Base-by-base conservation (phyloP, 139 green algal genomes). In the Edaphochlamys debaryana region DNA sequence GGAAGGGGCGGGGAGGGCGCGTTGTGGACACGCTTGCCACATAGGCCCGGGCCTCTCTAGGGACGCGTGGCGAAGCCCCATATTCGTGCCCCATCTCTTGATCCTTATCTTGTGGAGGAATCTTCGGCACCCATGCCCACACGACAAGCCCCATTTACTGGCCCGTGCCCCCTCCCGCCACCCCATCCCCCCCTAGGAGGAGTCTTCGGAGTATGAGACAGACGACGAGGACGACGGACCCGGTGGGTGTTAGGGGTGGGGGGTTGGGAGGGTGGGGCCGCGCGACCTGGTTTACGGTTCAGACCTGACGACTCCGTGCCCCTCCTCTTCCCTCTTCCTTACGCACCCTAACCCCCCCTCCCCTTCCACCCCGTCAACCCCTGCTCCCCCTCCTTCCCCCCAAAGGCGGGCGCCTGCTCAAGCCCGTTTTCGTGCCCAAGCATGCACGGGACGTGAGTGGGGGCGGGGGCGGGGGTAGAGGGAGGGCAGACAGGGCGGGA, bases 391-490 rank as follows among this genome's bases (percentile, higher is more conserved):
- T 1, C n/a, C n/a, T n/a, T n/a, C 6, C 3, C 13, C 72, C 72
- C 22, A 84, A 67, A 32, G 81, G 76, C 6, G 66, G 87, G 27
- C 89, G 90, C 45, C 71, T 98, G 67, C 79, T 96, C 3, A 97
- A 98, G 86, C 96, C 96, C 9, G 88, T 97, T 15, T 98, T 98
- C 88, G 94, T 98, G 38, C 89, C 91, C 40, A 97, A 96, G 58
- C 81, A 86, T 38, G 90, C 95, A 52, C 82, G 94, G 41, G 94
- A 98, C 54, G 89, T 94, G 75, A 69, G 88, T 17, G 17, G 4
- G 20, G 6, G 32, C 3, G 63, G 9, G 63, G 17, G 32, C 32
- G n/a, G n/a, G n/a, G n/a, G n/a, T n/a, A n/a, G n/a, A n/a, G n/a
- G n/a, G n/a, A n/a, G n/a, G n/a, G n/a, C n/a, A n/a, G n/a, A n/a